Percentiles rank a stretch among this genome's conserved stretches.
phyloP scores from a whole-genome alignment of 495 filamentous ascomycete genomes.

The Penicillium odoratum region DNA sequence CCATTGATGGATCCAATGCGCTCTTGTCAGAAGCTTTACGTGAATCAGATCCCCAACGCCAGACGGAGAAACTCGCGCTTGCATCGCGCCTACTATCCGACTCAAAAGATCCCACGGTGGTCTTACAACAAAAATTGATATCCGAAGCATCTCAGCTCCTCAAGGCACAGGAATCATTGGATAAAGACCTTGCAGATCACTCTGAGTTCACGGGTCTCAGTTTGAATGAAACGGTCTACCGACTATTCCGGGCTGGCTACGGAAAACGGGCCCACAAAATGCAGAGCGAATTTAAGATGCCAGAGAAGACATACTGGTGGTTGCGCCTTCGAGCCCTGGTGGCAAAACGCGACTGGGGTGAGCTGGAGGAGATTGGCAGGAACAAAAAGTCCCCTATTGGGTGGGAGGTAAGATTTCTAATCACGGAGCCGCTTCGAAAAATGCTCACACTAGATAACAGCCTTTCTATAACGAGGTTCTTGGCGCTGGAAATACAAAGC shows the following conservation, averaged over 20 bases:
- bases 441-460: slow-evolving; percentile 42
- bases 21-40: slow-evolving; percentile 78
- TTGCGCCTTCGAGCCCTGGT: slow-evolving; percentile 85
- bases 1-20: slow-evolving; percentile 83
- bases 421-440: slow-evolving; percentile 10
- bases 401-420: slow-evolving; percentile 70
- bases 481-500: slow-evolving; percentile 83
- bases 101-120: slow-evolving; percentile 67
- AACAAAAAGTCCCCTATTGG: slow-evolving; percentile 84
- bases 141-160: slow-evolving; percentile 77
- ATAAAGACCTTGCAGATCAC: slow-evolving; percentile 68
- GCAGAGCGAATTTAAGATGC: slow-evolving; percentile 87
- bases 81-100: slow-evolving; percentile 80
- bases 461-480: slow-evolving; percentile 91
- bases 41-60: slow-evolving; percentile 60
- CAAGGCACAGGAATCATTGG: slow-evolving; percentile 80
- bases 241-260: slow-evolving; percentile 73
- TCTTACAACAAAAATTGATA: slow-evolving; percentile 70
- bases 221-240: slow-evolving; percentile 87
- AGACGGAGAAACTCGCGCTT: slow-evolving; percentile 80
- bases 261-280: slow-evolving; percentile 79
- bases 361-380: slow-evolving; percentile 79
- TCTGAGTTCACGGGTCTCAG: slow-evolving; percentile 76
- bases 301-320: slow-evolving; percentile 90
- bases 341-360: slow-evolving; percentile 83